These are phyloP conservation scores for Nannizzia gypsea DNA, from an alignment of 2,329 filamentous ascomycete genomes.

Conservation along the genomic window DNA sequence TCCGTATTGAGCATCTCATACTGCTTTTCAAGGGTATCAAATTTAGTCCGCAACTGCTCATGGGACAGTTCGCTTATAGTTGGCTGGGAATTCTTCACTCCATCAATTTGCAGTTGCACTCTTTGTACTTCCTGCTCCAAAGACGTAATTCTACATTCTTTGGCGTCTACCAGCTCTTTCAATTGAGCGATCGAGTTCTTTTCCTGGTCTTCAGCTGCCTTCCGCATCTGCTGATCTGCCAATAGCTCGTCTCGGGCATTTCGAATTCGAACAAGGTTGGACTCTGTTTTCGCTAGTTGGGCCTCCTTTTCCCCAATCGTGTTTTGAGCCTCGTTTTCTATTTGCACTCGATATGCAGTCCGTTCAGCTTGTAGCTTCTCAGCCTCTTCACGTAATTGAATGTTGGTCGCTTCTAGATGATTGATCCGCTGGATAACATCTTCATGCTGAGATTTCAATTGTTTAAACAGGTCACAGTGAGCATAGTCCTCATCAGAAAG, in stretches of 20 bases:
- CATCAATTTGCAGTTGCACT: conserved; percentile 46
- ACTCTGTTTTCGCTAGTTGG: conserved; percentile 67
- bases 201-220: conserved; percentile 66
- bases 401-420: conserved; percentile 77
- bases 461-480: conserved; percentile 85
- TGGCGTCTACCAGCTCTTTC: conserved; percentile 66
- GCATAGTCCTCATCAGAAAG: conserved; percentile 88
- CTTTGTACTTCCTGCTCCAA: conserved; percentile 75
- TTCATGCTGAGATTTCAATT: conserved; percentile 78
- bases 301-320: conserved; percentile 67
- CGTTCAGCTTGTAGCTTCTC: conserved; percentile 77
- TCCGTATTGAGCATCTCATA: conserved; percentile 78
- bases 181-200: conserved; percentile 58
- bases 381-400: conserved; percentile 70
- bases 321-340: conserved; percentile 68
- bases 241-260: conserved; percentile 73
- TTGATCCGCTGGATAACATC: conserved; percentile 89
- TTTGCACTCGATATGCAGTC: conserved; percentile 64
- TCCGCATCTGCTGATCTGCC: conserved; percentile 69
- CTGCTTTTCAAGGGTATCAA: conserved; percentile 63
- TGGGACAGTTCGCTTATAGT: conserved; percentile 49
- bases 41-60: conserved; percentile 63
- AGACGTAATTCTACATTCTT: conserved; percentile 66
- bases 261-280: conserved; percentile 74
- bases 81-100: conserved; percentile 28